phyloP scores from a whole-genome alignment of 306 rosid species.

The Spatholobus suberectus region DNA sequence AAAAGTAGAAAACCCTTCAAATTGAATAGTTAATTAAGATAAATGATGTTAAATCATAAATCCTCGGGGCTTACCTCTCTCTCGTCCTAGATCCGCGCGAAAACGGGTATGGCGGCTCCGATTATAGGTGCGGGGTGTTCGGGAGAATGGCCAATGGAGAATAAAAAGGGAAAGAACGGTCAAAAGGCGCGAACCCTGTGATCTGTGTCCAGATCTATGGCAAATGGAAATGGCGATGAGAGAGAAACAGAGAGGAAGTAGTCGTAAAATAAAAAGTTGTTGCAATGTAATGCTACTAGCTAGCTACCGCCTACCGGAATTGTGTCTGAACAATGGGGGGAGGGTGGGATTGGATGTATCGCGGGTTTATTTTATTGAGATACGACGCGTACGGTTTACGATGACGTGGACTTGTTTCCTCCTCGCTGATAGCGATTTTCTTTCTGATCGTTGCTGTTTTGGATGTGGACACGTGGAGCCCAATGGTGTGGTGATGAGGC shows the following conservation, averaged over 20 bases:
- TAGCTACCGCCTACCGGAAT: constrained; percentile 18
- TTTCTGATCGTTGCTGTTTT: background rate
- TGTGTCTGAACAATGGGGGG: constrained; percentile 8
- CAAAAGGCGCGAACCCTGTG: constrained; percentile 33
- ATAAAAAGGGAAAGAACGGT: background rate
- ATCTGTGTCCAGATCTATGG: constrained; percentile 36
- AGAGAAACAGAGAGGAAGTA: background rate
- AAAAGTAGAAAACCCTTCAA: constrained; percentile 36
- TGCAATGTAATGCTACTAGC: background rate
- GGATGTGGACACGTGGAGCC: constrained; percentile 43
- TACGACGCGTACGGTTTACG: constrained; percentile 49
- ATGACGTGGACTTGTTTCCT: constrained; percentile 40
- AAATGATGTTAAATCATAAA: background rate
- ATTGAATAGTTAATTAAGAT: background rate
- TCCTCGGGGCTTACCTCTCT: constrained; percentile 34
- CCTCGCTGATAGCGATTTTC: background rate
- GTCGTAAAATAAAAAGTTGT: background rate
- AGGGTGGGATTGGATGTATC: constrained; percentile 34
- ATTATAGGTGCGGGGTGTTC: background rate
- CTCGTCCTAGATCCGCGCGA: constrained; percentile 52
- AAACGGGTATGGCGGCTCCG: constrained; percentile 37
- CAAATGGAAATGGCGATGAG: background rate
- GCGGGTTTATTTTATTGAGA: constrained; percentile 2
- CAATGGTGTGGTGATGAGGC: background rate
- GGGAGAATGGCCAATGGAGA: constrained; percentile 24